Base-by-base conservation (phyloP, 2,329 filamentous ascomycete genomes). In the Alternaria rosae region DNA sequence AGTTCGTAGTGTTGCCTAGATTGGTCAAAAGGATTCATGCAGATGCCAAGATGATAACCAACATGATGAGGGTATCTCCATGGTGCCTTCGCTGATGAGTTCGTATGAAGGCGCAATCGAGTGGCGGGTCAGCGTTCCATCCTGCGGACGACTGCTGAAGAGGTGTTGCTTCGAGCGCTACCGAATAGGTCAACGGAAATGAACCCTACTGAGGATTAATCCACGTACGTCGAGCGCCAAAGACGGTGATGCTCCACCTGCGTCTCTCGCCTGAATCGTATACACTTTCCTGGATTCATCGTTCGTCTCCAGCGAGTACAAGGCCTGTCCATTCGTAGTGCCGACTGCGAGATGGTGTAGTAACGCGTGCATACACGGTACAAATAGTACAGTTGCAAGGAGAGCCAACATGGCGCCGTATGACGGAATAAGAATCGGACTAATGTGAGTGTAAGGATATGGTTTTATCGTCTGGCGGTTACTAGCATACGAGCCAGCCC, bases 261-360 rank as follows among this genome's bases (percentile, higher is more conserved):
- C 64, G 13, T 65, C 62, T 30, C 64, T 59, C 0, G 62, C 63
- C 7, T 61, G 59, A 38, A 72, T 61, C 38, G 61, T 54, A 12
- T 56, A 56, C 5, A 68, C 44, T 12, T 23, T 50, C 10, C 61
- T 65, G 6, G 62, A 54, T 17, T 51, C 59, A 54, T 68, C 67
- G 20, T 71, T 57, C 21, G 64, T 15, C 42, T 71, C 68, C 30
- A 71, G 43, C 11, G 64, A 64, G 42, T 71, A 66, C 8, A 72
- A 48, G 7, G 57, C 57, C 35, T 57, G 51, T 4, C 65, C 64
- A 47, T 65, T 58, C 6, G 42, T 59, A 9, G 66, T 68, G 20
- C 70, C 70, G 30, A 70, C 70, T 47, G 69, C 66, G 1, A 71
- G 52, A 55, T 72, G 68, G 30, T 72, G 68, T 43, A 65, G n/a